These are phyloP conservation scores for Fraxinus angustifolia DNA, from an alignment of 305 asterid genomes.

Conservation along the genomic window DNA sequence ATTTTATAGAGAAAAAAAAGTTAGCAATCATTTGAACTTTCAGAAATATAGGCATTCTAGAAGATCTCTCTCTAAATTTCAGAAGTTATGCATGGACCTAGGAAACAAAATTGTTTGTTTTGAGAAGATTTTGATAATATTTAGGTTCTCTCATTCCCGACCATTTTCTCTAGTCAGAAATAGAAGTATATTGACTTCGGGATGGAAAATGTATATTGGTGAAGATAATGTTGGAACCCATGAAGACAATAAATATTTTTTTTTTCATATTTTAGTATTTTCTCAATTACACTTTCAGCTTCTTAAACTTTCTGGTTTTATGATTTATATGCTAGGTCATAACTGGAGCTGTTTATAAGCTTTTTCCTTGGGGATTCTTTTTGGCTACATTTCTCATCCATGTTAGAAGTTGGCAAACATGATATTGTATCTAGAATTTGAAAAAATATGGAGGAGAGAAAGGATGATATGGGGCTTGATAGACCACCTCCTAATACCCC, in stretches of 20 bases:
- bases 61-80: not conserved
- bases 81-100: not conserved
- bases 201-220: not conserved
- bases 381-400: constrained; percentile 40
- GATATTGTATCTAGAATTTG: constrained; percentile 42
- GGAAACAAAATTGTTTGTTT: not conserved
- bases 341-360: constrained; percentile 38
- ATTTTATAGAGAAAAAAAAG: not conserved
- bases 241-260: not conserved
- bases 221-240: not conserved
- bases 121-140: not conserved
- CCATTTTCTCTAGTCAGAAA: not conserved
- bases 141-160: not conserved
- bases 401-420: constrained; percentile 41
- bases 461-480: constrained; percentile 39
- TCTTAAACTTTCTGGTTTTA: not conserved
- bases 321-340: constrained; percentile 26
- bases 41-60: too few relatives aligned
- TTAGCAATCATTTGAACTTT: not conserved
- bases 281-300: not conserved
- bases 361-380: constrained; percentile 26
- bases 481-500: constrained; percentile 47
- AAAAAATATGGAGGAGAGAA: constrained; percentile 64
- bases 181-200: not conserved
- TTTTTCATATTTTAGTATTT: not conserved